Conservation (phyloP, 306 rosid genomes). For the Prosopis cineraria region DNA sequence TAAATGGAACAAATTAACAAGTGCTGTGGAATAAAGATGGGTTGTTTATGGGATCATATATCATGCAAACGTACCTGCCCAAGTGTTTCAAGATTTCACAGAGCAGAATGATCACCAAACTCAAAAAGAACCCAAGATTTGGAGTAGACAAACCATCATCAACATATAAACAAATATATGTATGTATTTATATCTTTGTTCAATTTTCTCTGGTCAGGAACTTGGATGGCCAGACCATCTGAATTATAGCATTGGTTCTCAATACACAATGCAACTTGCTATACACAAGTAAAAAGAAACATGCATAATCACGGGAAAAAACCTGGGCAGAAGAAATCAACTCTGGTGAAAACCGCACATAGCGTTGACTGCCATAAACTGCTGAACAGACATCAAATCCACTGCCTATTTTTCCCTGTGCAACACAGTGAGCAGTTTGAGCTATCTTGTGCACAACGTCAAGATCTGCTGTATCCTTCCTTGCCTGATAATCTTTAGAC, state of each 20-base stretch:
- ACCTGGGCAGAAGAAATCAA: conserved; percentile 92
- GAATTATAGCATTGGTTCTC: conserved; percentile 19
- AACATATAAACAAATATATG: not conserved
- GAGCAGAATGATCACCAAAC: conserved; percentile 14
- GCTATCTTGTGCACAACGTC: conserved; percentile 86
- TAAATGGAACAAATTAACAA: conserved; percentile 6
- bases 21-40: not conserved
- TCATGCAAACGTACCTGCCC: conserved; percentile 3
- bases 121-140: conserved; percentile 16
- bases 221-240: not conserved
- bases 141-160: conserved; percentile 27
- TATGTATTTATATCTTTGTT: not conserved
- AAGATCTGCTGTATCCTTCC: conserved; percentile 54
- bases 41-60: conserved; percentile 1
- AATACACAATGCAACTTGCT: not conserved
- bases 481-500: conserved; percentile 43
- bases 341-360: conserved; percentile 94
- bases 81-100: conserved; percentile 17
- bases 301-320: not conserved
- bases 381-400: conserved; percentile 99
- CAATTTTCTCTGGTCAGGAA: not conserved
- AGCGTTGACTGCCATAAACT: conserved; percentile 97
- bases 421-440: conserved; percentile 94
- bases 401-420: conserved; percentile 98
- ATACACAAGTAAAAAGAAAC: not conserved